Conservation (phyloP, 192 early-diverging fungal species). For the Podila horticola region DNA sequence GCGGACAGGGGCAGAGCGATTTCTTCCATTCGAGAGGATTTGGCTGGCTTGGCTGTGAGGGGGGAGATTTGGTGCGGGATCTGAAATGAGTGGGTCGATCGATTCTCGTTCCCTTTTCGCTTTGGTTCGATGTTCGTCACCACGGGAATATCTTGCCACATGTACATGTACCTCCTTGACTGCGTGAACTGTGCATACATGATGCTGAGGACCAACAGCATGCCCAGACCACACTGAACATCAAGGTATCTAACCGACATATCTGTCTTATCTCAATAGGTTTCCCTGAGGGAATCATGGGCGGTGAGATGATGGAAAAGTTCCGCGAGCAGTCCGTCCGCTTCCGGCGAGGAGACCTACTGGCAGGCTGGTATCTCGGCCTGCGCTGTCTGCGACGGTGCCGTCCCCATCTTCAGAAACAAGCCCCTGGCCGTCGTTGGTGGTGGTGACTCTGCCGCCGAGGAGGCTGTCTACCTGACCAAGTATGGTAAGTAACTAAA, state of each 20-base stretch:
- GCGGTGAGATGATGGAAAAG: slow-evolving; percentile 88
- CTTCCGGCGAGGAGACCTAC: slow-evolving; percentile 91
- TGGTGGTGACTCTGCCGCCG: slow-evolving; percentile 95
- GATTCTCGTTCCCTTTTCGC: neutral
- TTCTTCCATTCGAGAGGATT: too few relatives aligned
- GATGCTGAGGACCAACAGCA: too few relatives aligned
- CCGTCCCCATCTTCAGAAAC: slow-evolving; percentile 96
- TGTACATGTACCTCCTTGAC: too few relatives aligned
- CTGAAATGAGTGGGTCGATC: slow-evolving; percentile 21
- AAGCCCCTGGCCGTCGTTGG: slow-evolving; percentile 96
- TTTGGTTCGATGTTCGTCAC: neutral
- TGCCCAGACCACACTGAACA: too few relatives aligned
- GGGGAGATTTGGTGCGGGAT: neutral
- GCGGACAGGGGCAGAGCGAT: too few relatives aligned
- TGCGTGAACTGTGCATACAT: too few relatives aligned
- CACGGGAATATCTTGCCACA: neutral
- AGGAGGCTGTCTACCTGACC: slow-evolving; percentile 97
- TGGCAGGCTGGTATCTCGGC: slow-evolving; percentile 99
- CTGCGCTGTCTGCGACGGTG: slow-evolving; percentile 99
- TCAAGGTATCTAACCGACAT: too few relatives aligned
- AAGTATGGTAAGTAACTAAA: slow-evolving; percentile 74
- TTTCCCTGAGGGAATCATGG: slow-evolving; percentile 92
- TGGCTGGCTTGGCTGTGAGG: too few relatives aligned
- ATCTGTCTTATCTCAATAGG: slow-evolving; percentile 40
- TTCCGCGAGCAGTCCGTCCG: slow-evolving; percentile 86